Evolutionary conservation across 129 eudicot genomes (phyloP).

Genomic region (Dittrichia graveolens): DNA sequence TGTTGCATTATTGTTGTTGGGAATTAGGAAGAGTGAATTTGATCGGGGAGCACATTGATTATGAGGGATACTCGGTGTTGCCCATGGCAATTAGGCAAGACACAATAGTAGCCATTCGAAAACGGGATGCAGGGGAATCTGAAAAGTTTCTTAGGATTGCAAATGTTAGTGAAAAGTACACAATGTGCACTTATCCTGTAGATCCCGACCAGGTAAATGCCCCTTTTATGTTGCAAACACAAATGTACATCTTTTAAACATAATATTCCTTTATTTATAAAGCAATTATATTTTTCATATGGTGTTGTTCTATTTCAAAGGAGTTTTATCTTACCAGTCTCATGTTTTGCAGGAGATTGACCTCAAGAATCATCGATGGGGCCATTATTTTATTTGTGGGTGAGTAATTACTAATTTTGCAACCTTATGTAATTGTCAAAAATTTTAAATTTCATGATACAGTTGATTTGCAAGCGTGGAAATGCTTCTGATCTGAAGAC

Average conservation of each 20-base stretch:
- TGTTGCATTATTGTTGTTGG: slow-evolving; percentile 11
- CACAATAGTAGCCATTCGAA: slow-evolving; percentile 85
- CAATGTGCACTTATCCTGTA: slow-evolving; percentile 82
- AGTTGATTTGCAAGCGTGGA: slow-evolving; percentile 9
- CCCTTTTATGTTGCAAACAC: slow-evolving; percentile 14
- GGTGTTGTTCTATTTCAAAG: background rate
- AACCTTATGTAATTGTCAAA: background rate
- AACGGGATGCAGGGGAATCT: slow-evolving; percentile 47
- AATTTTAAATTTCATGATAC: background rate
- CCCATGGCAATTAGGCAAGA: slow-evolving; percentile 99
- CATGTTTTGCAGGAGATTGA: slow-evolving; percentile 72
- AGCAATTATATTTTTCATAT: background rate
- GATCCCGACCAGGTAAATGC: slow-evolving; percentile 77
- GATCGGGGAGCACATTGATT: slow-evolving; percentile 99
- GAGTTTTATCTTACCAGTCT: background rate
- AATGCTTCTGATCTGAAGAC: background rate
- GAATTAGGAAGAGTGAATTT: slow-evolving; percentile 82
- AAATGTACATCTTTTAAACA: background rate
- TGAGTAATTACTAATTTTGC: slow-evolving; percentile 35
- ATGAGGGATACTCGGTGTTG: slow-evolving; percentile 95
- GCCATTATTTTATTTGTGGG: slow-evolving; percentile 99
- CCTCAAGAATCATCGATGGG: slow-evolving; percentile 94
- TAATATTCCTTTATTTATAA: too few relatives aligned
- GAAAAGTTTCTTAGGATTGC: slow-evolving; percentile 73
- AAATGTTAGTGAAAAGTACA: slow-evolving; percentile 83